Percentiles rank a stretch among this genome's conserved stretches.
Evolutionary conservation across 1,284 basidiomycete species (phyloP).

Genomic region (Cerioporus squamosus): DNA sequence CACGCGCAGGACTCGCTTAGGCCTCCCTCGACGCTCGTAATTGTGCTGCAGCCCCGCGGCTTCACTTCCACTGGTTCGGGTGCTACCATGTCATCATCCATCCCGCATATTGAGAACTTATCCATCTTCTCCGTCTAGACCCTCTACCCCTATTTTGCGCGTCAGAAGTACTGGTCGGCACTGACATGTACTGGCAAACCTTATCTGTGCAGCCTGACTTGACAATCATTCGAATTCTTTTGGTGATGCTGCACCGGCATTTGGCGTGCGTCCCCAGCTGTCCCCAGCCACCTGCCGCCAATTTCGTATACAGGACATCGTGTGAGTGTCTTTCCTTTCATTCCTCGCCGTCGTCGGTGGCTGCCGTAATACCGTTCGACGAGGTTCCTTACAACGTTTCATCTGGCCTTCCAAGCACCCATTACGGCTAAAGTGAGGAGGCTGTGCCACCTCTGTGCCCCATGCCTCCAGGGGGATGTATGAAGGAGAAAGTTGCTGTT

Average conservation of each 20-base stretch:
- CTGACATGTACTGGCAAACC: neutral
- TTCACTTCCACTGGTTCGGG: neutral
- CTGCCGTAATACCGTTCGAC: slow-evolving; percentile 5
- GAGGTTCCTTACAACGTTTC: neutral
- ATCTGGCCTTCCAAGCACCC: slow-evolving; percentile 3
- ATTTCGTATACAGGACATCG: neutral
- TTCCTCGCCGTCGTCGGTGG: slow-evolving; percentile 1
- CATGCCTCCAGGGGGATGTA: neutral
- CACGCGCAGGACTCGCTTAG: neutral
- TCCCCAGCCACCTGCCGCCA: neutral
- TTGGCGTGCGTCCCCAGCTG: neutral
- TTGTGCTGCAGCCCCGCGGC: neutral
- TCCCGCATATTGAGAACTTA: neutral
- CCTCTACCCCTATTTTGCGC: neutral
- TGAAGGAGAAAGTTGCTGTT: neutral
- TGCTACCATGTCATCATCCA: neutral
- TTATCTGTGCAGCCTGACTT: neutral
- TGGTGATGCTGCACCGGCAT: neutral
- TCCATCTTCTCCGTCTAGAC: neutral
- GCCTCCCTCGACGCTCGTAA: too few species aligned
- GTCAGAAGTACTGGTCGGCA: neutral
- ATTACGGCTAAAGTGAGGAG: neutral
- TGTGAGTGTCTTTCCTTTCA: slow-evolving; percentile 5
- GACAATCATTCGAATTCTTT: neutral
- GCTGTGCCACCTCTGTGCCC: slow-evolving; percentile 1